These are phyloP conservation scores for Russula virescens DNA, from an alignment of 768 basidiomycete genomes.

Conservation along the genomic window DNA sequence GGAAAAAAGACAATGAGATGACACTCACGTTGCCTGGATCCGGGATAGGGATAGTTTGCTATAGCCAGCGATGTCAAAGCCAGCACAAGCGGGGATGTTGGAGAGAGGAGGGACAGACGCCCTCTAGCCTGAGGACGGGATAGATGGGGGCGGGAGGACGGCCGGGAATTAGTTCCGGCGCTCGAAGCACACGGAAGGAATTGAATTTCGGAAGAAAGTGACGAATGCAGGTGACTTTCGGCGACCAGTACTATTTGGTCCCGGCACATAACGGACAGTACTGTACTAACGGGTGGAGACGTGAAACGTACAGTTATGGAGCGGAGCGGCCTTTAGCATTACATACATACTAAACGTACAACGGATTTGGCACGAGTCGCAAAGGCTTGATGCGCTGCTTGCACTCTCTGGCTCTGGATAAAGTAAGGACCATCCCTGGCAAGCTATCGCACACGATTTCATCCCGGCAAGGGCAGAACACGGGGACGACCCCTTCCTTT, in stretches of 20 bases:
- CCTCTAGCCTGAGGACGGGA: slow-evolving; percentile 3
- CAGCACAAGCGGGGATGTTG: slow-evolving; percentile 12
- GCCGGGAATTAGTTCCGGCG: slow-evolving; percentile 19
- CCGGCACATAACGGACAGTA: slow-evolving; percentile 17
- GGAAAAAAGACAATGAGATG: not conserved
- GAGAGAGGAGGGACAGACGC: slow-evolving; percentile 8
- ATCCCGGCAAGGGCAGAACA: not conserved
- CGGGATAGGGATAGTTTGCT: not conserved
- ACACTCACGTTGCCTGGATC: slow-evolving; percentile 12
- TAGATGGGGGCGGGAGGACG: not conserved
- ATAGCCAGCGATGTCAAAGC: slow-evolving; percentile 5
- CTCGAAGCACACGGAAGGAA: slow-evolving; percentile 16
- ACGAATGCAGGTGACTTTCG: slow-evolving; percentile 21
- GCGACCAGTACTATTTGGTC: slow-evolving; percentile 25
- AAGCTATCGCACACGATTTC: not conserved
- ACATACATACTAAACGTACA: slow-evolving; percentile 15
- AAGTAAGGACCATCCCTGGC: not conserved
- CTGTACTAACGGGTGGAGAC: not conserved
- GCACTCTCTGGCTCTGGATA: not conserved
- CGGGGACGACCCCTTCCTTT: no score
- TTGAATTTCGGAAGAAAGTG: slow-evolving; percentile 21
- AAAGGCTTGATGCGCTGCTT: not conserved
- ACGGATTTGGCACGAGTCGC: not conserved
- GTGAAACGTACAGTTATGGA: slow-evolving; percentile 17
- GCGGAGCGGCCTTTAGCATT: slow-evolving; percentile 19